These are phyloP conservation scores for Melastoma candidum DNA, from an alignment of 441 rosid species.

Conservation along the genomic window DNA sequence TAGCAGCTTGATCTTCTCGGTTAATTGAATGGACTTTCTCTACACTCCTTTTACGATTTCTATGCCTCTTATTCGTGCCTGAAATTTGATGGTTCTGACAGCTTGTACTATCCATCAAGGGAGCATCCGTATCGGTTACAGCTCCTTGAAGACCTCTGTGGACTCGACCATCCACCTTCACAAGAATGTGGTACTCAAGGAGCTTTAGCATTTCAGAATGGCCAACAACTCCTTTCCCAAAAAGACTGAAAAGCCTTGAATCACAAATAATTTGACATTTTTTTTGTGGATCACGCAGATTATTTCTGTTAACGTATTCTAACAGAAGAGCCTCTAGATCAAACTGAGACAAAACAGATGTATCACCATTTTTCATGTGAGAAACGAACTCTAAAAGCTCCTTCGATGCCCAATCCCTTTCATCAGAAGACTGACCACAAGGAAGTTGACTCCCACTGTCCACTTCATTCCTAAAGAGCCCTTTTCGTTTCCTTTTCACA, in stretches of 20 bases:
- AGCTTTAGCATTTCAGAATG: slow-evolving; percentile 89
- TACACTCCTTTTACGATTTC: slow-evolving; percentile 42
- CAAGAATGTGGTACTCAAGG: slow-evolving; percentile 66
- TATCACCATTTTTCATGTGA: slow-evolving; percentile 73
- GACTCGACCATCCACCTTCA: slow-evolving; percentile 32
- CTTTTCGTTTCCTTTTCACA: slow-evolving; percentile 39
- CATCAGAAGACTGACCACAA: slow-evolving; percentile 21
- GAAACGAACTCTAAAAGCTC: slow-evolving; percentile 86
- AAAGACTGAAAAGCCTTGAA: slow-evolving; percentile 53
- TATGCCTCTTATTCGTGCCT: slow-evolving; percentile 41
- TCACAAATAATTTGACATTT: slow-evolving; percentile 62
- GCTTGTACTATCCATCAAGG: slow-evolving; percentile 27
- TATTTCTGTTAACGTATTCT: slow-evolving; percentile 56
- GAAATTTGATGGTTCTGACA: slow-evolving; percentile 21
- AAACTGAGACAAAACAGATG: slow-evolving; percentile 40
- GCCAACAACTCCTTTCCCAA: slow-evolving; percentile 53
- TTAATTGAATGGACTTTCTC: slow-evolving; percentile 34
- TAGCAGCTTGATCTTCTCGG: slow-evolving; percentile 70
- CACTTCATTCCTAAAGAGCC: slow-evolving; percentile 23
- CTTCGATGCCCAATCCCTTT: slow-evolving; percentile 67
- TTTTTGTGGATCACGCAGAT: slow-evolving; percentile 65
- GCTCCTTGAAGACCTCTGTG: slow-evolving; percentile 26
- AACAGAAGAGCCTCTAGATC: slow-evolving; percentile 72
- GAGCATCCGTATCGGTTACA: slow-evolving; percentile 27
- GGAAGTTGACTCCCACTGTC: slow-evolving; percentile 9